A percentile compares a stretch with the other conserved stretches of the same genome.
These are phyloP conservation scores for Solanum gandarillasii DNA, from an alignment of 257 asterid species.

Conservation along the genomic window DNA sequence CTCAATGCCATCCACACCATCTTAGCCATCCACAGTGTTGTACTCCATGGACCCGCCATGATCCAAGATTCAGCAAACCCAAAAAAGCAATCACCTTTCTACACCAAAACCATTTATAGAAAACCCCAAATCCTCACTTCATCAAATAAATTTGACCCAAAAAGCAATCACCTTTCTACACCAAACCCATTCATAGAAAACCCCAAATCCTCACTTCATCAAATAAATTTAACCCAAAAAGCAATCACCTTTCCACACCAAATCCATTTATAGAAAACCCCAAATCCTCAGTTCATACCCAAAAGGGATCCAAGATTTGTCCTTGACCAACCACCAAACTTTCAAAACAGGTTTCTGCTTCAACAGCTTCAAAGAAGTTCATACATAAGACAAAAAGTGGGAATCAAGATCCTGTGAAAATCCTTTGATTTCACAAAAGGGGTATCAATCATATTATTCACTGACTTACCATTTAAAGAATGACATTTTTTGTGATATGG, in stretches of 20 bases:
- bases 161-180: too few species aligned
- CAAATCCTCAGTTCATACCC: not conserved
- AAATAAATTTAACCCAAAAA: too few species aligned
- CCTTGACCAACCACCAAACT: not conserved
- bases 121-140: too few species aligned
- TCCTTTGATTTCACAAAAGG: not conserved
- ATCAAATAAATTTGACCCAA: too few species aligned
- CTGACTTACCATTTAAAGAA: not conserved
- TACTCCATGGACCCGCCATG: slow-evolving; percentile 78
- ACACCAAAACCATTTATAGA: too few species aligned
- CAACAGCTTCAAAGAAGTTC: not conserved
- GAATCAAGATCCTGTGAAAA: not conserved
- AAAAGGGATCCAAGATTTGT: not conserved
- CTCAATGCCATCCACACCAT: slow-evolving; percentile 64
- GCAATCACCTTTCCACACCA: not conserved
- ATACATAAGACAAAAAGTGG: not conserved
- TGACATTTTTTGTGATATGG: not conserved
- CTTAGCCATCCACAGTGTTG: slow-evolving; percentile 48
- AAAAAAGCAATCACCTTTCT: not conserved
- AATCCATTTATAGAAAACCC: not conserved
- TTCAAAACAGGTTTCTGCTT: not conserved
- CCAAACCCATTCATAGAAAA: too few species aligned
- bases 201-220: not conserved
- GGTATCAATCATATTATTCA: not conserved
- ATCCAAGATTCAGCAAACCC: not conserved